phyloP scores from a whole-genome alignment of 768 basidiomycete species.

The Clavaria fumosa region DNA sequence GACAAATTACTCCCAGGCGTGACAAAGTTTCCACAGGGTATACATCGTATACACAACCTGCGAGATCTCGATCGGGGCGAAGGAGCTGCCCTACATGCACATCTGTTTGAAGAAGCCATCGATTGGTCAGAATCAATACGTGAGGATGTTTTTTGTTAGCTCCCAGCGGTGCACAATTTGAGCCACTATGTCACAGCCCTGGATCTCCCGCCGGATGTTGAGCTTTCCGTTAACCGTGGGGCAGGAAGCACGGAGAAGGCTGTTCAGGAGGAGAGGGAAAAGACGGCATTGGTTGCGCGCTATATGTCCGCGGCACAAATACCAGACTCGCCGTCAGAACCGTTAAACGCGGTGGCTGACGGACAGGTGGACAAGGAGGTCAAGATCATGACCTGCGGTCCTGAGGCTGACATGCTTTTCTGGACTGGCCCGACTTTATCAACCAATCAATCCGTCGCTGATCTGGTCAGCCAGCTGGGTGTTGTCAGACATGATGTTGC shows the following conservation, averaged over 20 bases:
- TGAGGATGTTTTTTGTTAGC: constrained; percentile 33
- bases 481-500: constrained; percentile 25
- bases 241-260: constrained; percentile 51
- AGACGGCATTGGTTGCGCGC: constrained; percentile 56
- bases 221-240: constrained; percentile 41
- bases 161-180: constrained; percentile 2
- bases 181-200: constrained; percentile 29
- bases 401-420: constrained; percentile 50
- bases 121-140: constrained; percentile 77
- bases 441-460: constrained; percentile 38
- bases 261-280: constrained; percentile 64
- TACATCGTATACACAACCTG: constrained; percentile 51
- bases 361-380: constrained; percentile 54
- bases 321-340: constrained; percentile 67
- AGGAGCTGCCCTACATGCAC: constrained; percentile 71
- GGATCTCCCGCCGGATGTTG: constrained; percentile 45
- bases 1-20: constrained; percentile 29
- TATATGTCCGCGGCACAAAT: constrained; percentile 60
- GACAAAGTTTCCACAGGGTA: constrained; percentile 41
- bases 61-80: constrained; percentile 83
- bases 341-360: constrained; percentile 39
- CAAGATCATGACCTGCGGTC: constrained; percentile 52
- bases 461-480: constrained; percentile 51
- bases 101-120: constrained; percentile 70
- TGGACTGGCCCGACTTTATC: constrained; percentile 34